phyloP scores from a whole-genome alignment of 176 grass and related monocot genomes.

The Ananas comosus region DNA sequence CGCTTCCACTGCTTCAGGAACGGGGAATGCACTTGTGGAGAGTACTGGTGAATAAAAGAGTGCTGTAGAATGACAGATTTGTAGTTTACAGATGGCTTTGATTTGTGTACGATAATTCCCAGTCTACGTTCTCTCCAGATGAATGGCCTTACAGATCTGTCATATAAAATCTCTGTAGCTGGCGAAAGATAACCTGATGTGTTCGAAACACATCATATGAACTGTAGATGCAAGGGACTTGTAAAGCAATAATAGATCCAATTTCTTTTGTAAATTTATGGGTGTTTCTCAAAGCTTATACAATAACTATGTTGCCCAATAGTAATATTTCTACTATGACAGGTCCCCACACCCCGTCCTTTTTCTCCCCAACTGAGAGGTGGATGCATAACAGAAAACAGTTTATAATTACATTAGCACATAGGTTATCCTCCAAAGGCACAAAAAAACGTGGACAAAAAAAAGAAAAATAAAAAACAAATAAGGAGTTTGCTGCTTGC shows the following conservation, averaged over 20 bases:
- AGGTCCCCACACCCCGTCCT: too few relatives aligned
- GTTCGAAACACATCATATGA: background rate
- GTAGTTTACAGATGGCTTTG: background rate
- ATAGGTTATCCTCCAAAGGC: too few relatives aligned
- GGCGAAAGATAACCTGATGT: background rate
- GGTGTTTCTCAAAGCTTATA: background rate
- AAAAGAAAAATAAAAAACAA: too few relatives aligned
- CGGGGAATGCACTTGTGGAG: conserved; percentile 44
- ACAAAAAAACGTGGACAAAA: too few relatives aligned
- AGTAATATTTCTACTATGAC: too few relatives aligned
- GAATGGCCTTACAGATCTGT: background rate
- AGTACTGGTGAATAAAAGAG: conserved; percentile 45
- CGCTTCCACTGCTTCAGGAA: conserved; percentile 55
- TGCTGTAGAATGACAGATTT: background rate
- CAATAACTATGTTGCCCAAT: background rate
- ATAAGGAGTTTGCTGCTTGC: too few relatives aligned
- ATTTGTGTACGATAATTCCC: background rate
- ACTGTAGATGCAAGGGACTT: background rate
- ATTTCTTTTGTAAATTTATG: background rate
- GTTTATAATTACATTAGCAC: too few relatives aligned
- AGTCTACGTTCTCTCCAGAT: background rate
- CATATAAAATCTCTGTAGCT: background rate
- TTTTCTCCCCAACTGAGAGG: too few relatives aligned
- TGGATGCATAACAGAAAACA: too few relatives aligned
- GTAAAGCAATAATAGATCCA: background rate